Evolutionary conservation across 1,284 basidiomycete genomes (phyloP), one percentile per base, ranked within the genome.

Genomic region (Anthracocystis walkeri): DNA sequence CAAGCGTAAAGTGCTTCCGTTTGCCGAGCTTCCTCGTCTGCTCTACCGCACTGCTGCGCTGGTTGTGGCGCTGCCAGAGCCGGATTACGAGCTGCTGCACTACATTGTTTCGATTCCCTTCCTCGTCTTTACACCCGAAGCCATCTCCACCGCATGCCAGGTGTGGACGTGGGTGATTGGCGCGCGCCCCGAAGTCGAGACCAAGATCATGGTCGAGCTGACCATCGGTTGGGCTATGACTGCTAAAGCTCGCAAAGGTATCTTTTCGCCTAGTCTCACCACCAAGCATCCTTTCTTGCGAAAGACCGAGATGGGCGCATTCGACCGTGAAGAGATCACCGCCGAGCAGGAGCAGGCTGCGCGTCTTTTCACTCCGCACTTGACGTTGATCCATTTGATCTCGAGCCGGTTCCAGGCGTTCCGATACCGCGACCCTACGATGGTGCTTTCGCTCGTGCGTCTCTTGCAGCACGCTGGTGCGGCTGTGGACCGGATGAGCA

Each of bases 91-190:
- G 41, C 88, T 99, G 10, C 87, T 99, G 4, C 92, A 95, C 85
- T 92, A 93, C 83, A 87, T 99, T 27, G 95, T 99, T 8, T 89
- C 89, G 27, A 86, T 99, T 18, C 97, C 97, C 0, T 93, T 98
- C 79, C 91, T 92, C 60, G 91, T 93, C 4, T 94, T 95, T 77
- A 94, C 93, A 0, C 94, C 95, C 0, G 88, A 92, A 5, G 90
- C 95, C 0, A 90, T 98, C 65, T 89, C 92, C 10, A 90, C 92
- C 1, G 95, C 94, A 0, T 92, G 95, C 54, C 94, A 97, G 84
- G 92, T 93, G 5, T 99, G 97, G 97, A 94, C 93, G 2, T 98
- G 95, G 96, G 88, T 98, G 0, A 93, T 98, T 53, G 91, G 93
- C 18, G 93, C 95, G 82, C 90, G 93, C 60, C 92, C 93, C 0